phyloP scores from a whole-genome alignment of 768 basidiomycete genomes.

The Agaricus subrufescens region DNA sequence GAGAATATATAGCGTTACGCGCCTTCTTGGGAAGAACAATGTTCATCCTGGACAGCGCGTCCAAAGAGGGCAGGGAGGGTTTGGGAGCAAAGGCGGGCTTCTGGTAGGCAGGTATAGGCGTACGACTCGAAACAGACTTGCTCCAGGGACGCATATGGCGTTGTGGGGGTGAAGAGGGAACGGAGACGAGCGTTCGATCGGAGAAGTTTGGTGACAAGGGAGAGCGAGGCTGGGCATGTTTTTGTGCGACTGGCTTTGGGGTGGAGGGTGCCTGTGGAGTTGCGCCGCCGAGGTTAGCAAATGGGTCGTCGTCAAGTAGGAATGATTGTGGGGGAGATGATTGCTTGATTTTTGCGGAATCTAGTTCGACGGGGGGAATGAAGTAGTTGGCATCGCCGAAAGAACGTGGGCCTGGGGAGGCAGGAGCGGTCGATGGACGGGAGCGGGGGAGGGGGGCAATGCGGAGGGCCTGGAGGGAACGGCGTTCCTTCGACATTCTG shows the following conservation, averaged over 20 bases:
- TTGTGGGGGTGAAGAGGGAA: constrained; percentile 6
- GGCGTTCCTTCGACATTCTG: constrained; percentile 43
- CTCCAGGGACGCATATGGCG: constrained; percentile 6
- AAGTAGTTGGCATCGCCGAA: not conserved
- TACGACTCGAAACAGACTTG: constrained; percentile 5
- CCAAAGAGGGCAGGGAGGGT: constrained; percentile 48
- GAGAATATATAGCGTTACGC: constrained; percentile 12
- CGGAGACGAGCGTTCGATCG: not conserved
- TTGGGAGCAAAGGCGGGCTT: constrained; percentile 44
- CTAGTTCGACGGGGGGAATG: constrained; percentile 9
- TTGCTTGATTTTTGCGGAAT: constrained; percentile 8
- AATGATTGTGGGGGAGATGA: constrained; percentile 32
- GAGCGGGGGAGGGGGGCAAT: constrained; percentile 41
- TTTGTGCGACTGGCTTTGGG: constrained; percentile 5
- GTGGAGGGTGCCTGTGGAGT: constrained; percentile 14
- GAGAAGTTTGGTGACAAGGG: constrained; percentile 18
- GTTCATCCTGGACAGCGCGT: constrained; percentile 46
- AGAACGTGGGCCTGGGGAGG: constrained; percentile 14
- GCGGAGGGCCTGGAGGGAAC: constrained; percentile 49
- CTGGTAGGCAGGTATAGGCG: constrained; percentile 31
- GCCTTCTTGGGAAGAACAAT: constrained; percentile 43
- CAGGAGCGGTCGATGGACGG: constrained; percentile 16
- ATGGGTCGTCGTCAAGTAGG: constrained; percentile 70
- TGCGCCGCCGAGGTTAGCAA: constrained; percentile 51
- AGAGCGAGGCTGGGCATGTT: constrained; percentile 18